These are phyloP conservation scores for Xylaria sp. DNA, from an alignment of 2,329 filamentous ascomycete genomes.

Conservation along the genomic window DNA sequence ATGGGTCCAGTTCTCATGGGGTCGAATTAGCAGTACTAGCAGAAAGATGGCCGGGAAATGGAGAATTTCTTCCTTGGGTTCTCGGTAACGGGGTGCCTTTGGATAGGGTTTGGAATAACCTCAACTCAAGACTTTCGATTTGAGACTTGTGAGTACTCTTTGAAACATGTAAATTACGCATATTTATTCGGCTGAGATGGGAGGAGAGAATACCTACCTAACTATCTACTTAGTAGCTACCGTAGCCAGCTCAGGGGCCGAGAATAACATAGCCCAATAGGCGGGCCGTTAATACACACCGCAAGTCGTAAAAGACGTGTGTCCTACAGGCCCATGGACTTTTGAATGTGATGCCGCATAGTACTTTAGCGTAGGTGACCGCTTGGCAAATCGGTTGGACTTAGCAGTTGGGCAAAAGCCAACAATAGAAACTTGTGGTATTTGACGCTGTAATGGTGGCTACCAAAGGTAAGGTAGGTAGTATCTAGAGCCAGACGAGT, in stretches of 20 bases:
- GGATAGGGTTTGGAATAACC: neutral
- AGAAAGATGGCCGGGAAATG: neutral
- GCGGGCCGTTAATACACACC: neutral
- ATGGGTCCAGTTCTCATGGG: neutral
- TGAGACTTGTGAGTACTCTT: no score
- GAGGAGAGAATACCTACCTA: neutral
- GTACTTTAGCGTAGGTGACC: neutral
- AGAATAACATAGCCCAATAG: neutral
- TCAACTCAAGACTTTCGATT: no score
- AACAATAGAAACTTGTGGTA: no score
- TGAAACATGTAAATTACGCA: no score
- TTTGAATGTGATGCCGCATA: neutral
- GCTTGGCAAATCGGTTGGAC: neutral
- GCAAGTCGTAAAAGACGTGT: neutral
- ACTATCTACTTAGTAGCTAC: neutral
- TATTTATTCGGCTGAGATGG: no score
- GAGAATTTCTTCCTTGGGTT: neutral
- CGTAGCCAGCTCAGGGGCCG: neutral
- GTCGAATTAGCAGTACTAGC: neutral
- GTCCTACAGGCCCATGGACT: neutral
- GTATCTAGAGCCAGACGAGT: neutral
- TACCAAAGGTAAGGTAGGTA: neutral
- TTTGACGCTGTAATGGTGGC: neutral
- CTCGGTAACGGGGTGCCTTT: neutral
- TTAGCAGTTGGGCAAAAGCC: no score